phyloP scores from a whole-genome alignment of 2,329 filamentous ascomycete genomes.

The Aspergillus fischeri region DNA sequence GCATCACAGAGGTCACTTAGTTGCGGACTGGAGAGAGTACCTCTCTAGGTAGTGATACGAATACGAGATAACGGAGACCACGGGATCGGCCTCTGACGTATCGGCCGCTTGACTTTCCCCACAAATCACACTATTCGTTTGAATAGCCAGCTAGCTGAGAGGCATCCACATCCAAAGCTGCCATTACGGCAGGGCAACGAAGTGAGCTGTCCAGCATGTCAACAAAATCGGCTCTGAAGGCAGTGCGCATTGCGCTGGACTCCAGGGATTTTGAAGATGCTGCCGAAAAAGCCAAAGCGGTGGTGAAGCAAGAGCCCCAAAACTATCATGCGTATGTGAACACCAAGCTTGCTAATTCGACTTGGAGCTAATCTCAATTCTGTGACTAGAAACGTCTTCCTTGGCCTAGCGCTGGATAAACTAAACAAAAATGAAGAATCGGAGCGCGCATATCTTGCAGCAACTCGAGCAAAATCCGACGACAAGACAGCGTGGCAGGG shows the following conservation, averaged over 20 bases:
- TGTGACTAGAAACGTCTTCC: conserved; percentile 67
- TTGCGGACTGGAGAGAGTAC: neutral
- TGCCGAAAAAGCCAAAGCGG: conserved; percentile 61
- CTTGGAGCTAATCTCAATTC: conserved; percentile 9
- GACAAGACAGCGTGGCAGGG: conserved; percentile 91
- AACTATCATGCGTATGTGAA: conserved; percentile 73
- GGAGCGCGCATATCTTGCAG: conserved; percentile 70
- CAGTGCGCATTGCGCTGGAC: conserved; percentile 73
- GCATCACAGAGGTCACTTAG: too few species aligned
- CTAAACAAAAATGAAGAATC: conserved; percentile 66
- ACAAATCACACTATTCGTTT: conserved; percentile 13
- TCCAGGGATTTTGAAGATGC: conserved; percentile 75
- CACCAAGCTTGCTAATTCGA: neutral
- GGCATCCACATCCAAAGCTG: neutral
- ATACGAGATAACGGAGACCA: conserved; percentile 11
- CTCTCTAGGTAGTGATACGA: neutral
- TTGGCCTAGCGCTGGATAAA: conserved; percentile 81
- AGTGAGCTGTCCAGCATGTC: conserved; percentile 31
- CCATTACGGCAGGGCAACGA: conserved; percentile 11
- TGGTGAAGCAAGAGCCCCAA: conserved; percentile 67
- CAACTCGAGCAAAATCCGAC: conserved; percentile 65
- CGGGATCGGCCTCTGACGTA: conserved; percentile 25
- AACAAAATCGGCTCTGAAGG: conserved; percentile 72
- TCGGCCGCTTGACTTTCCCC: conserved; percentile 13
- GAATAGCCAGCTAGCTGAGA: neutral